Conservation (phyloP, 2,329 filamentous ascomycete species). For the Stagonosporopsis tanaceti region DNA sequence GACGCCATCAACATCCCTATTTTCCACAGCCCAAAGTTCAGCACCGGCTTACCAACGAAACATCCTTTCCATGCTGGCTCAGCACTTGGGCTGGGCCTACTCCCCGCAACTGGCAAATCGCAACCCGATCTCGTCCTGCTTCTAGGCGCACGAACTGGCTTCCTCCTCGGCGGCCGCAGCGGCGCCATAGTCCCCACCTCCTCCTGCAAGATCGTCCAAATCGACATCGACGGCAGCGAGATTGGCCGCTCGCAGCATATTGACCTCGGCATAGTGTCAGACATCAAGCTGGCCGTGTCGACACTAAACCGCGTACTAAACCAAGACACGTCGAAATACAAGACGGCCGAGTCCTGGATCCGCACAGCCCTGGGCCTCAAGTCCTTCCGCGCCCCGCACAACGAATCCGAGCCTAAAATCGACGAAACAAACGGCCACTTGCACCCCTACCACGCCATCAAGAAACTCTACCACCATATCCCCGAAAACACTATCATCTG, state of each 20-base stretch:
- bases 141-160: conserved; percentile 53
- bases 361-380: conserved; percentile 35
- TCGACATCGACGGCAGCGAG: conserved; percentile 55
- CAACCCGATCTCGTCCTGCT: conserved; percentile 54
- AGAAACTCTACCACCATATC: conserved; percentile 48
- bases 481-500: conserved; percentile 50
- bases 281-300: conserved; percentile 46
- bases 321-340: conserved; percentile 22
- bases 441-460: conserved; percentile 56
- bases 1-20: conserved; percentile 50
- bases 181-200: conserved; percentile 51
- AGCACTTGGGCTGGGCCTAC: conserved; percentile 45
- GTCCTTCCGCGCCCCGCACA: conserved; percentile 29
- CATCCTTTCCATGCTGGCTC: conserved; percentile 49
- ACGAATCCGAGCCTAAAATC: conserved; percentile 33
- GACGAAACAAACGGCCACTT: conserved; percentile 42
- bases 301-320: conserved; percentile 31
- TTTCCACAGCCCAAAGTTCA: conserved; percentile 53
- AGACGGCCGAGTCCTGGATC: conserved; percentile 36
- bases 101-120: conserved; percentile 36
- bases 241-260: conserved; percentile 54
- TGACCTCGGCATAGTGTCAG: conserved; percentile 54
- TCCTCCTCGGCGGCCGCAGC: conserved; percentile 50
- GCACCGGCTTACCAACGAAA: conserved; percentile 35
- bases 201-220: conserved; percentile 51